Conservation (phyloP, 2,329 filamentous ascomycete genomes). For the Colletotrichum godetiae region DNA sequence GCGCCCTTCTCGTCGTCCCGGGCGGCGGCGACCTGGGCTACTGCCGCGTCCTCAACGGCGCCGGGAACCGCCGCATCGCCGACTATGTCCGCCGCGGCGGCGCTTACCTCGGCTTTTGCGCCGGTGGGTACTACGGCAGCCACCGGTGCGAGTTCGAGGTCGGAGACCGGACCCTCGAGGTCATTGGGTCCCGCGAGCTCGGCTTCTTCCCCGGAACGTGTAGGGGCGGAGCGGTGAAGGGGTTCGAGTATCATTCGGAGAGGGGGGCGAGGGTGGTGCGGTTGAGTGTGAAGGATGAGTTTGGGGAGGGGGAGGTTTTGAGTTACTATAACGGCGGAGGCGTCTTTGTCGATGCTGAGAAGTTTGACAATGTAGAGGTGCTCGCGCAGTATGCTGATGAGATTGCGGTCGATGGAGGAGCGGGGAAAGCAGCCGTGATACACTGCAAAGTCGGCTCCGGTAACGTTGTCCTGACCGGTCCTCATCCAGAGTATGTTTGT, state of each 20-base stretch:
- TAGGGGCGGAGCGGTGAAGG: conserved; percentile 86
- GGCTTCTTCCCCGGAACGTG: conserved; percentile 89
- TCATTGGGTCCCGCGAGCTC: conserved; percentile 86
- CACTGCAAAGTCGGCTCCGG: conserved; percentile 87
- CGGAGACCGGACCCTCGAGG: conserved; percentile 78
- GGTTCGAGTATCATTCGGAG: conserved; percentile 93
- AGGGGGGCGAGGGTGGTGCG: conserved; percentile 80
- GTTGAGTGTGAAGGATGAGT: conserved; percentile 67
- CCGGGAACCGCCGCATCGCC: conserved; percentile 84
- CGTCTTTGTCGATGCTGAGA: conserved; percentile 85
- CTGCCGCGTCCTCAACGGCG: conserved; percentile 86
- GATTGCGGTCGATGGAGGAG: conserved; percentile 80
- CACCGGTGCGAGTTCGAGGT: conserved; percentile 91
- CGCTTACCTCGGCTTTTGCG: conserved; percentile 90
- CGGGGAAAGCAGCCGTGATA: conserved; percentile 81
- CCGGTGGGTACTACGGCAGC: conserved; percentile 91
- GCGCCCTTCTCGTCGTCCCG: conserved; percentile 89
- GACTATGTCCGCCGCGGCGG: conserved; percentile 90
- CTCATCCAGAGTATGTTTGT: conserved; percentile 83
- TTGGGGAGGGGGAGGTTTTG: conserved; percentile 71
- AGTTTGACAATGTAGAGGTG: conserved; percentile 77
- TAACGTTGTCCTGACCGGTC: conserved; percentile 81
- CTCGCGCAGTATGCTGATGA: conserved; percentile 83
- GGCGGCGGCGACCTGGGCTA: conserved; percentile 96
- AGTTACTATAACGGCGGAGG: conserved; percentile 96